Evolutionary conservation across 208 protist species (phyloP).

Genomic region (Leishmania amazonensis): DNA sequence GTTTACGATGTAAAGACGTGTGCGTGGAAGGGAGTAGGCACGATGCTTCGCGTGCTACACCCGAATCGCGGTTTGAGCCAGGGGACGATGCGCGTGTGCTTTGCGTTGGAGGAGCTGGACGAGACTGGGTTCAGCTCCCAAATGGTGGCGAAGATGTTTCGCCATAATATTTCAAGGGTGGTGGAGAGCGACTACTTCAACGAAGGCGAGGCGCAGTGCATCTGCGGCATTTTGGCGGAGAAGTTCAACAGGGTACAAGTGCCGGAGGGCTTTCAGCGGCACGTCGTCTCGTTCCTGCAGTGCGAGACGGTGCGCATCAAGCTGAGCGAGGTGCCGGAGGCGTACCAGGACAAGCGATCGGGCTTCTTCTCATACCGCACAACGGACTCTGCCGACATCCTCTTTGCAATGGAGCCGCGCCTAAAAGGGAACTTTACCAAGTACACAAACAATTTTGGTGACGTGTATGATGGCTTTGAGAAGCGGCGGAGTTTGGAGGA

Average conservation of each 20-base stretch:
- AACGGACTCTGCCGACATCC: constrained; percentile 55
- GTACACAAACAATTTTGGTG: constrained; percentile 89
- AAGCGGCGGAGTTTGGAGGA: constrained; percentile 38
- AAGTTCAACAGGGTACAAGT: constrained; percentile 69
- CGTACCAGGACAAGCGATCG: constrained; percentile 39
- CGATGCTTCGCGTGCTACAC: constrained; percentile 60
- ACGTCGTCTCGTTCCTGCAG: constrained; percentile 83
- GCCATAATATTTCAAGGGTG: constrained; percentile 57
- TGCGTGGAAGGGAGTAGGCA: constrained; percentile 57
- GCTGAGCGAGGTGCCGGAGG: constrained; percentile 39
- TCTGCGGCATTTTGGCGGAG: constrained; percentile 78
- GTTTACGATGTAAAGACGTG: constrained; percentile 62
- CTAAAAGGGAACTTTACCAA: constrained; percentile 83
- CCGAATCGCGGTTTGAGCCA: constrained; percentile 55
- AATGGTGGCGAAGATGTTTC: constrained; percentile 89
- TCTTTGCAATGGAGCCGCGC: constrained; percentile 87
- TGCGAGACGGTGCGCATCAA: constrained; percentile 81
- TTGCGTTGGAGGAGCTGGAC: constrained; percentile 78
- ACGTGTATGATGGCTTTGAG: constrained; percentile 74
- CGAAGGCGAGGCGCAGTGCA: constrained; percentile 87
- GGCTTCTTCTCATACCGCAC: constrained; percentile 80
- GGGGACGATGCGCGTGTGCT: constrained; percentile 86
- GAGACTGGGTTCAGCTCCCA: constrained; percentile 47
- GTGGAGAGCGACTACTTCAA: constrained; percentile 87
- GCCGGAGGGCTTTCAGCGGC: constrained; percentile 37